Evolutionary conservation across 2,329 filamentous ascomycete genomes (phyloP).

Genomic region (Hortaea werneckii): DNA sequence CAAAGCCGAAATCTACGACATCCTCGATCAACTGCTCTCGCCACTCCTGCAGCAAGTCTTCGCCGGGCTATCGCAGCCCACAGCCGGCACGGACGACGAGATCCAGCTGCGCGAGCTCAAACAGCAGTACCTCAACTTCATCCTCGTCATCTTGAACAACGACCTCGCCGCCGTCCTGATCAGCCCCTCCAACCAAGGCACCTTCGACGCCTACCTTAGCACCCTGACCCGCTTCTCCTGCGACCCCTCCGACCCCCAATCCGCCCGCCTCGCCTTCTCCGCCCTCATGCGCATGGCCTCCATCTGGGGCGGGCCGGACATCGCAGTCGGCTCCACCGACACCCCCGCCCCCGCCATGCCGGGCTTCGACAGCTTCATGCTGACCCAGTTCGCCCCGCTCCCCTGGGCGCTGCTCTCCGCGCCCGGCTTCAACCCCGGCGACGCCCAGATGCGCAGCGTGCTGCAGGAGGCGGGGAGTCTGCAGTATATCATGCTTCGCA

Average conservation of each 20-base stretch:
- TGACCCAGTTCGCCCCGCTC: slow-evolving; percentile 76
- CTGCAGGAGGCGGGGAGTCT: slow-evolving; percentile 77
- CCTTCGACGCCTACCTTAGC: slow-evolving; percentile 77
- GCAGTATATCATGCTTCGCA: slow-evolving; percentile 82
- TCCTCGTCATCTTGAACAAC: slow-evolving; percentile 83
- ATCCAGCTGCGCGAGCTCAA: slow-evolving; percentile 87
- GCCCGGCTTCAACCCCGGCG: slow-evolving; percentile 67
- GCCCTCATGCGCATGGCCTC: slow-evolving; percentile 73
- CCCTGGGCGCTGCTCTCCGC: slow-evolving; percentile 84
- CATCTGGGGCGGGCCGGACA: slow-evolving; percentile 83
- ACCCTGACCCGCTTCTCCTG: slow-evolving; percentile 78
- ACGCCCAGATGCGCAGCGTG: slow-evolving; percentile 81
- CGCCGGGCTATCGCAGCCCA: slow-evolving; percentile 68
- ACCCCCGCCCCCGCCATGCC: slow-evolving; percentile 51
- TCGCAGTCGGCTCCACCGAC: slow-evolving; percentile 41
- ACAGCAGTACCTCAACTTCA: slow-evolving; percentile 88
- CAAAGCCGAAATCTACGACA: slow-evolving; percentile 81
- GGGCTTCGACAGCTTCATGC: slow-evolving; percentile 85
- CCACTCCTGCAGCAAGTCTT: slow-evolving; percentile 87
- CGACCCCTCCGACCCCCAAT: slow-evolving; percentile 58
- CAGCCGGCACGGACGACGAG: slow-evolving; percentile 87
- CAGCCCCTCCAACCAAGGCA: slow-evolving; percentile 78
- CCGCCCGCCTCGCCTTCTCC: slow-evolving; percentile 66
- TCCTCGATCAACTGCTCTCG: slow-evolving; percentile 79
- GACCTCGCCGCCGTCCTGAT: slow-evolving; percentile 82